Conservation (phyloP, 2,329 filamentous ascomycete genomes). For the Drechslerella stenobrocha region DNA sequence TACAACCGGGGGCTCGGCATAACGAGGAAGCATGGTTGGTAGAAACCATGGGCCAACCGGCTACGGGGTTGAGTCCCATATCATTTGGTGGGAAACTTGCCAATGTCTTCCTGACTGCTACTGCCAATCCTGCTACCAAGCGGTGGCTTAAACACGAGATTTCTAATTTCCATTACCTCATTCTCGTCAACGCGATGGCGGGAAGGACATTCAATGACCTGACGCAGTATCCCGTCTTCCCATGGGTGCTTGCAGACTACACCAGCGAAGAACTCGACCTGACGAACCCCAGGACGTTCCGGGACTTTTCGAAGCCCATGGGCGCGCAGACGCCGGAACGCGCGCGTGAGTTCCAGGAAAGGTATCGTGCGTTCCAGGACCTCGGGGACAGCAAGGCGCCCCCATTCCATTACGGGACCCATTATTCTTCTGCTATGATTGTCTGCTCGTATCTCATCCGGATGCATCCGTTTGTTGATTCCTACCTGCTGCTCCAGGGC, state of each 20-base stretch:
- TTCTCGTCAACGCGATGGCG: conserved; percentile 97
- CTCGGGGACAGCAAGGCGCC: conserved; percentile 76
- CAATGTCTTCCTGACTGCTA: conserved; percentile 80
- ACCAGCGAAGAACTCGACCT: conserved; percentile 90
- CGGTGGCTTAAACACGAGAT: conserved; percentile 93
- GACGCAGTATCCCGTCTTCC: conserved; percentile 97
- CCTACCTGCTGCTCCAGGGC: conserved; percentile 91
- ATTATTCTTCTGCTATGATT: conserved; percentile 99
- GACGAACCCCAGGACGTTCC: conserved; percentile 78
- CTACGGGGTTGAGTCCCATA: conserved; percentile 66
- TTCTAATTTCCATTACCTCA: conserved; percentile 97
- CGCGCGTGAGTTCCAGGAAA: conserved; percentile 76
- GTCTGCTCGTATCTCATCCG: conserved; percentile 95
- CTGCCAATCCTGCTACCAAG: conserved; percentile 76
- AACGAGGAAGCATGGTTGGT: conserved; percentile 90
- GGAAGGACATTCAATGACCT: conserved; percentile 96
- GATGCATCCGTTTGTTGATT: conserved; percentile 92
- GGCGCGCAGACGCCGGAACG: conserved; percentile 79
- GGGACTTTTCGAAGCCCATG: conserved; percentile 94
- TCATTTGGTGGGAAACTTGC: conserved; percentile 83
- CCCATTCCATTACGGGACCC: conserved; percentile 95
- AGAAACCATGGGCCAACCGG: conserved; percentile 71
- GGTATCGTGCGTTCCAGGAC: conserved; percentile 84
- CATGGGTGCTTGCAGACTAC: conserved; percentile 95
- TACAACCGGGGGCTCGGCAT: conserved; percentile 63